phyloP scores from a whole-genome alignment of 176 grass and related monocot species.

The Cocos nucifera region DNA sequence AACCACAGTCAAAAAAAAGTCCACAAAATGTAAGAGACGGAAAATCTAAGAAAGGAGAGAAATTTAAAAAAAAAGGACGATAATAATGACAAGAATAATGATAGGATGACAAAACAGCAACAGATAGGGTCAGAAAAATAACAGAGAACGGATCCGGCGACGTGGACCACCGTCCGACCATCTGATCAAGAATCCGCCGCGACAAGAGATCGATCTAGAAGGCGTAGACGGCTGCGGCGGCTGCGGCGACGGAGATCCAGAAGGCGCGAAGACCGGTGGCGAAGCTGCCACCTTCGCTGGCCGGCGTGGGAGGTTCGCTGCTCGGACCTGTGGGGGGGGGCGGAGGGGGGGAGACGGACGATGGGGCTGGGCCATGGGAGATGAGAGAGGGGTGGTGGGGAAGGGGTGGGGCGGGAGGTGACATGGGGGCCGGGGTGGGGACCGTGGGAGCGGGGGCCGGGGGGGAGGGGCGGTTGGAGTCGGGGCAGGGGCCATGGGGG shows the following conservation, averaged over 20 bases:
- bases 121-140: no score
- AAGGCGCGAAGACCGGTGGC: background rate
- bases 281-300: background rate
- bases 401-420: background rate
- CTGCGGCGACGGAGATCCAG: background rate
- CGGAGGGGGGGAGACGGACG: background rate
- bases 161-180: background rate
- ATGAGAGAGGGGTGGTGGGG: background rate
- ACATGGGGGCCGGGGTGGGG: background rate
- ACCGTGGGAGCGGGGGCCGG: background rate
- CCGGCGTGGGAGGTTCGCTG: no score
- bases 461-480: background rate
- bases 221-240: background rate
- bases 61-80: no score
- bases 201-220: conserved; percentile 1
- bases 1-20: no score
- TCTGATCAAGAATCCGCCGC: conserved; percentile 6
- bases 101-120: no score
- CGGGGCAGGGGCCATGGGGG: background rate
- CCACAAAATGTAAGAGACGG: no score
- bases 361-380: background rate
- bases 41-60: no score
- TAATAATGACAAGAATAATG: no score
- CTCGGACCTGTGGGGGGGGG: background rate
- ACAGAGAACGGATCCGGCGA: no score